These are phyloP conservation scores for Pyrus bretschneideri DNA, from an alignment of 306 rosid species.

Conservation along the genomic window DNA sequence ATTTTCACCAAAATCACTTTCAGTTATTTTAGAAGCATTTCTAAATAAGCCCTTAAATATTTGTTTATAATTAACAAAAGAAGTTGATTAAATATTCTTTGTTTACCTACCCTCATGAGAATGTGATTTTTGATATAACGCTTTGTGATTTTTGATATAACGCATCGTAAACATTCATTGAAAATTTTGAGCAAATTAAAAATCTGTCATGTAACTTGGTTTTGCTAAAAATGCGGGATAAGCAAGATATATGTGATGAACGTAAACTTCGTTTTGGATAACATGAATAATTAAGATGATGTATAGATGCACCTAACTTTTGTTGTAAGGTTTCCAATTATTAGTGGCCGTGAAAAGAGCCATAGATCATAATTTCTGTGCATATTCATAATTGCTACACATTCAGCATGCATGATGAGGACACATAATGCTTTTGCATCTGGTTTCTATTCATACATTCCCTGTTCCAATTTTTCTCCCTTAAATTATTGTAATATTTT, in stretches of 20 bases:
- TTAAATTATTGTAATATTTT: too few relatives aligned
- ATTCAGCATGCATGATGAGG: slow-evolving; percentile 39
- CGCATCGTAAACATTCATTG: not conserved
- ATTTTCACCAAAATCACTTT: too few relatives aligned
- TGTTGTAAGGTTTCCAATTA: not conserved
- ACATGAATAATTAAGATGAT: not conserved
- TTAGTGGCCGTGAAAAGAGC: not conserved
- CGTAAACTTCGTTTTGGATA: not conserved
- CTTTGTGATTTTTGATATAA: not conserved
- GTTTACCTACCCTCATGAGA: not conserved
- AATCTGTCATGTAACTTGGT: not conserved
- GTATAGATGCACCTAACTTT: not conserved
- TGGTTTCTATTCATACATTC: too few relatives aligned
- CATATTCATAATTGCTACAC: slow-evolving; percentile 23
- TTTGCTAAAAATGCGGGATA: not conserved
- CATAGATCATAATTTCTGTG: not conserved
- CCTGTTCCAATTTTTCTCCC: too few relatives aligned
- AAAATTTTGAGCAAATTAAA: not conserved
- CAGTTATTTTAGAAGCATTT: too few relatives aligned
- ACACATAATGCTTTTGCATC: not conserved
- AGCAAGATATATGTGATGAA: too few relatives aligned
- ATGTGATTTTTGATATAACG: not conserved
- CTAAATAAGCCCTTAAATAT: too few relatives aligned
- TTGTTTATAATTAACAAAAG: too few relatives aligned
- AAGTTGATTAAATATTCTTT: not conserved